A percentile compares a stretch with the other conserved stretches of the same genome.
phyloP scores from a whole-genome alignment of 2,329 filamentous ascomycete genomes.

The Trichoderma polysporum region DNA sequence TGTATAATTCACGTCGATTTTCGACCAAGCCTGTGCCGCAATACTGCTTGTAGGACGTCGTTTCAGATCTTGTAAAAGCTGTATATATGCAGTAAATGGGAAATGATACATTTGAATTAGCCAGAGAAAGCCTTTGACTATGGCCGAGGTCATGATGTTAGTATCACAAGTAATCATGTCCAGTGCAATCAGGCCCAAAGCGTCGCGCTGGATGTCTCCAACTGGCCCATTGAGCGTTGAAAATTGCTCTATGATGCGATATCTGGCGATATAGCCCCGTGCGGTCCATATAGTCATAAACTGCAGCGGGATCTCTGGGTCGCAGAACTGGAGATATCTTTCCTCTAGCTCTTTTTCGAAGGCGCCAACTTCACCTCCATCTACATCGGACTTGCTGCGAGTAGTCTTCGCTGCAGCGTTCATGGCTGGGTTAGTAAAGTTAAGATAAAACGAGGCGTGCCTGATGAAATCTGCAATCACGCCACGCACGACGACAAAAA shows the following conservation, averaged over 20 bases:
- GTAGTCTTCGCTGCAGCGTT: too few species aligned
- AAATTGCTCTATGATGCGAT: conserved; percentile 44
- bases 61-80: conserved; percentile 38
- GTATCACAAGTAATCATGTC: conserved; percentile 40
- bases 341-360: conserved; percentile 24
- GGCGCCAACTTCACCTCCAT: too few species aligned
- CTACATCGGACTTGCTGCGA: too few species aligned
- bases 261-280: conserved; percentile 47
- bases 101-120: conserved; percentile 36
- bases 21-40: conserved; percentile 35
- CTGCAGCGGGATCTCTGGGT: conserved; percentile 41
- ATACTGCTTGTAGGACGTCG: conserved; percentile 25
- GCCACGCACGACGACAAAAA: too few species aligned
- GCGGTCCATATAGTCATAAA: conserved; percentile 41
- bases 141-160: conserved; percentile 32
- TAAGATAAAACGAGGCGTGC: too few species aligned
- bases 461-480: too few species aligned
- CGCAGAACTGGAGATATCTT: conserved; percentile 45
- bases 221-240: too few species aligned
- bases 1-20: conserved; percentile 35
- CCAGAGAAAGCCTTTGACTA: conserved; percentile 39
- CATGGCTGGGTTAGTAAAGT: too few species aligned
- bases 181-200: conserved; percentile 16
- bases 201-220: too few species aligned
- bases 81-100: conserved; percentile 42